Conservation (phyloP, 345 rosid species). For the Eucalyptus caleyi region DNA sequence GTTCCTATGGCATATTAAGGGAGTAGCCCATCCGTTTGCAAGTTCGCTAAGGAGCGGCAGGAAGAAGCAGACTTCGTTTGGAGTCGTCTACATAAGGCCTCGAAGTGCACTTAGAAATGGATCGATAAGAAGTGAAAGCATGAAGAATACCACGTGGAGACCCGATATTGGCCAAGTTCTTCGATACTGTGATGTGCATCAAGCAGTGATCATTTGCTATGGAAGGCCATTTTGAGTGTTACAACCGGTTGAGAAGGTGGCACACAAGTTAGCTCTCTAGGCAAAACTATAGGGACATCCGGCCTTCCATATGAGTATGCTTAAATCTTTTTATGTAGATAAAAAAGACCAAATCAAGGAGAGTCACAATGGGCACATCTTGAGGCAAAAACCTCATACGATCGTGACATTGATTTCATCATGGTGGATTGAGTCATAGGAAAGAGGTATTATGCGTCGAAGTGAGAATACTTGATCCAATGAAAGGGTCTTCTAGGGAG, state of each 20-base stretch:
- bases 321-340: too few relatives aligned
- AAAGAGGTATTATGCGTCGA: fast-evolving
- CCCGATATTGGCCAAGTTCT: too few relatives aligned
- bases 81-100: not conserved
- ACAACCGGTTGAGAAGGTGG: too few relatives aligned
- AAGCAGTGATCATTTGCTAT: too few relatives aligned
- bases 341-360: not conserved
- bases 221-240: too few relatives aligned
- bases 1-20: too few relatives aligned
- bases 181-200: too few relatives aligned
- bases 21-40: too few relatives aligned
- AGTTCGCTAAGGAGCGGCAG: not conserved
- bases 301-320: too few relatives aligned
- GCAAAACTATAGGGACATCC: not conserved
- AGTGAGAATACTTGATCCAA: not conserved
- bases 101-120: not conserved
- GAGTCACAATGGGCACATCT: not conserved
- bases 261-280: not conserved
- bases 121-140: too few relatives aligned
- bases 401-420: not conserved
- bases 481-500: not conserved
- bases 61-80: fast-evolving
- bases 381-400: not conserved
- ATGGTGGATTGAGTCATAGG: not conserved
- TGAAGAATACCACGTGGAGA: too few relatives aligned